These are phyloP conservation scores for Podospora fimiseda DNA, from an alignment of 495 filamentous ascomycete species.

Conservation along the genomic window DNA sequence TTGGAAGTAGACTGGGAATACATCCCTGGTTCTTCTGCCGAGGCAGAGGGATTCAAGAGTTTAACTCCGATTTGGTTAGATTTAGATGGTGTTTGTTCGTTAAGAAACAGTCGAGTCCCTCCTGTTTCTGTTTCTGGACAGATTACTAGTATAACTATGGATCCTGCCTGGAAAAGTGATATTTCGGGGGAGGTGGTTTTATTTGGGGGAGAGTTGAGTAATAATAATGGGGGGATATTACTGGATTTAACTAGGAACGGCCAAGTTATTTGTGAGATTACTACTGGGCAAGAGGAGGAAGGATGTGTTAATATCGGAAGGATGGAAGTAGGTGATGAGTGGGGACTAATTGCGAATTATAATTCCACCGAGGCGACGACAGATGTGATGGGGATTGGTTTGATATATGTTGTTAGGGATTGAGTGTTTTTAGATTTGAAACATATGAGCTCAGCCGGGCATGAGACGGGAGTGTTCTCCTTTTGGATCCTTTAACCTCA, in stretches of 20 bases:
- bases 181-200: slow-evolving; percentile 10
- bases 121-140: background rate
- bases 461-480: too few species aligned
- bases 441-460: too few species aligned
- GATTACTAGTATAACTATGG: slow-evolving; percentile 13
- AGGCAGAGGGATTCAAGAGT: slow-evolving; percentile 5
- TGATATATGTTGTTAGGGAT: slow-evolving; percentile 18
- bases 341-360: slow-evolving; percentile 21
- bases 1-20: slow-evolving; percentile 26
- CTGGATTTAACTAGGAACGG: slow-evolving; percentile 12
- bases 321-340: slow-evolving; percentile 17
- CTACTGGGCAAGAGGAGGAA: slow-evolving; percentile 14
- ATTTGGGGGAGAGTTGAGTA: slow-evolving; percentile 13
- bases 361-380: slow-evolving; percentile 17
- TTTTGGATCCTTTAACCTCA: too few species aligned
- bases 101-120: slow-evolving; percentile 11
- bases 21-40: slow-evolving; percentile 5
- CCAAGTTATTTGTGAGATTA: slow-evolving; percentile 8
- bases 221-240: slow-evolving; percentile 15
- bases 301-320: slow-evolving; percentile 10
- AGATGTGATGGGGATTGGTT: slow-evolving; percentile 20
- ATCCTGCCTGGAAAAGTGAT: slow-evolving; percentile 16
- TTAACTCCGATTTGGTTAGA: slow-evolving; percentile 24
- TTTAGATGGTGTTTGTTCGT: slow-evolving; percentile 17
- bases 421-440: too few species aligned